Conservation (phyloP, 2,329 filamentous ascomycete species). For the Thielaviopsis cerberus region DNA sequence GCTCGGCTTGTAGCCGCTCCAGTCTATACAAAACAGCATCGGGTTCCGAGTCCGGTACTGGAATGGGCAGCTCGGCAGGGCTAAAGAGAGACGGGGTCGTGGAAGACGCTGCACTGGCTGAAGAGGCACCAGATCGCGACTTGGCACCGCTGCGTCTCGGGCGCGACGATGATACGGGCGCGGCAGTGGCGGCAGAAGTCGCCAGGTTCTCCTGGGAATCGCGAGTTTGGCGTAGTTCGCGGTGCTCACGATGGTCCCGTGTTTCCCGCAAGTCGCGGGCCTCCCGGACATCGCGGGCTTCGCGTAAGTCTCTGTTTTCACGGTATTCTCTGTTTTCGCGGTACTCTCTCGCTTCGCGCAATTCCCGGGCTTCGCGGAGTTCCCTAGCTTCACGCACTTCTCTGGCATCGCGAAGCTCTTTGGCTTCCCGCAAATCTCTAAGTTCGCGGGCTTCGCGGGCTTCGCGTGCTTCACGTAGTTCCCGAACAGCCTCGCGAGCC, state of each 20-base stretch:
- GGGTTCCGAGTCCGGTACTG: conserved; percentile 35
- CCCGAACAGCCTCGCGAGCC: conserved; percentile 2
- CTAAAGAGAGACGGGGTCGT: conserved; percentile 35
- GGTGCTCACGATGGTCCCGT: background rate
- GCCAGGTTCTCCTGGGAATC: background rate
- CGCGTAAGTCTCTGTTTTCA: background rate
- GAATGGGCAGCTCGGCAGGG: conserved; percentile 31
- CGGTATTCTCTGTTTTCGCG: background rate
- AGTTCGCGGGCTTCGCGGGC: background rate
- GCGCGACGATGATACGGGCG: conserved; percentile 1
- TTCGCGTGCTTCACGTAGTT: conserved; percentile 2
- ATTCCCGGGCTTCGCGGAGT: background rate
- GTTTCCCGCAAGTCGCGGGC: background rate
- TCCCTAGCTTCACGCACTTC: conserved; percentile 4
- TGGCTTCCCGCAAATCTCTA: background rate
- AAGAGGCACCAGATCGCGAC: conserved; percentile 4
- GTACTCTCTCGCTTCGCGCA: background rate
- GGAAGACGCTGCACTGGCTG: background rate
- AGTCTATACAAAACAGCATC: conserved; percentile 39
- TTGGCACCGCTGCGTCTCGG: conserved; percentile 2
- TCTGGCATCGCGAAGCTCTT: background rate
- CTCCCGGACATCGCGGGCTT: background rate
- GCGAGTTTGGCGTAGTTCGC: background rate
- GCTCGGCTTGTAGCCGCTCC: conserved; percentile 36
- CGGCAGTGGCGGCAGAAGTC: background rate